Conservation (phyloP, 2,329 filamentous ascomycete genomes). For the Pyrenochaeta sp. region DNA sequence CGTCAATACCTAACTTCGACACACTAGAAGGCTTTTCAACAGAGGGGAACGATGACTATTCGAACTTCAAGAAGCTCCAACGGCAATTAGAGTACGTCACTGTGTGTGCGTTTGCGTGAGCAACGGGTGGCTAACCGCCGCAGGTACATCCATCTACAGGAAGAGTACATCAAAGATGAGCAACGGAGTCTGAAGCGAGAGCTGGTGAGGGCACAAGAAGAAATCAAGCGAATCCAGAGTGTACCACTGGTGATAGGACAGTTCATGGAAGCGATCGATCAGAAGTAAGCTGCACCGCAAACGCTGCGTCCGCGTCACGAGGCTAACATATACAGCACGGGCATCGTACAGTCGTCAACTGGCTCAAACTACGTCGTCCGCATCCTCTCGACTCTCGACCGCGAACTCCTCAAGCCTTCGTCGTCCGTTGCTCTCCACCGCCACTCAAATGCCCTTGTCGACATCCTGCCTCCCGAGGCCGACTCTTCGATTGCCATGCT, state of each 20-base stretch:
- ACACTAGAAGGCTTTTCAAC: constrained; percentile 83
- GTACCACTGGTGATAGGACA: constrained; percentile 97
- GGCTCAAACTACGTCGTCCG: constrained; percentile 99
- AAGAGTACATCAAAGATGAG: constrained; percentile 99
- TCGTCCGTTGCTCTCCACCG: constrained; percentile 97
- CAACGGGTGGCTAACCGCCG: constrained; percentile 36
- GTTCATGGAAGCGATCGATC: constrained; percentile 99
- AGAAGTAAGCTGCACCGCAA: constrained; percentile 73
- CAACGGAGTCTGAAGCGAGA: constrained; percentile 97
- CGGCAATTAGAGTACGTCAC: constrained; percentile 84
- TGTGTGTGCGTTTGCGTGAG: background rate
- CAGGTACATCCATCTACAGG: constrained; percentile 94
- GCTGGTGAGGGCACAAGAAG: constrained; percentile 95
- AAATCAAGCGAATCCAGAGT: constrained; percentile 99
- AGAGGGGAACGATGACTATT: constrained; percentile 91
- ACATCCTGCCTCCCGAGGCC: constrained; percentile 97
- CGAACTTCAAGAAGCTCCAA: constrained; percentile 94
- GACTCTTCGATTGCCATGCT: constrained; percentile 99
- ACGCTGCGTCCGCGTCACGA: constrained; percentile 4
- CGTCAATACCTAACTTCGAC: constrained; percentile 87
- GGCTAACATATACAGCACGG: constrained; percentile 70
- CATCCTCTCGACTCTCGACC: constrained; percentile 96
- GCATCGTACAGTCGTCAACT: constrained; percentile 97
- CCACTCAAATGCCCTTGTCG: constrained; percentile 97
- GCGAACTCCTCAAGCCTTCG: constrained; percentile 96